These are phyloP conservation scores for Ricinus communis DNA, from an alignment of 345 rosid species.

Conservation along the genomic window DNA sequence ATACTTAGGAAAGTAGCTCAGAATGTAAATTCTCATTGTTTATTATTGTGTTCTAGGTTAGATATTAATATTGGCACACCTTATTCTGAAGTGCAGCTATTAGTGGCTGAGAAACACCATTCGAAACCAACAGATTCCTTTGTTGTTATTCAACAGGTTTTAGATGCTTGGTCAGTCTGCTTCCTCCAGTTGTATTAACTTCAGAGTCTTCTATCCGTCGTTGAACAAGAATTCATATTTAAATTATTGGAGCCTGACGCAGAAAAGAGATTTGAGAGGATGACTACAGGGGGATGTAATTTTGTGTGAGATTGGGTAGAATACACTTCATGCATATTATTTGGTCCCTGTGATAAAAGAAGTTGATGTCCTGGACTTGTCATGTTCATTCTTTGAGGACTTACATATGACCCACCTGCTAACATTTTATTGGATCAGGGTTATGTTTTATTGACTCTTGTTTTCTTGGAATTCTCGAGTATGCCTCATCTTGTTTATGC, in stretches of 20 bases:
- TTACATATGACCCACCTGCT: background rate
- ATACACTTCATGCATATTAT: background rate
- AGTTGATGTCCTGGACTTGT: background rate
- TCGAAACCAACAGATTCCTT: background rate
- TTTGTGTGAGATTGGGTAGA: background rate
- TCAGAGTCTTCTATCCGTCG: too few species aligned
- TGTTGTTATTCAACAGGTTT: slow-evolving; percentile 1
- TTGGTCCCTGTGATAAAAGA: background rate
- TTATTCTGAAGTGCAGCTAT: background rate
- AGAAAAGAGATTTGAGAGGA: background rate
- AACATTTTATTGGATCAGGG: background rate
- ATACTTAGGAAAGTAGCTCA: background rate
- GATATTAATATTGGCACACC: background rate
- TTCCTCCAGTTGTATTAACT: too few species aligned
- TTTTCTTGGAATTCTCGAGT: background rate
- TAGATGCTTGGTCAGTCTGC: background rate
- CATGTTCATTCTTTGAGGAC: background rate
- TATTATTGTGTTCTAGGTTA: background rate
- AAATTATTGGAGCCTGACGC: too few species aligned
- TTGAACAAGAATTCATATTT: too few species aligned
- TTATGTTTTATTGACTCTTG: background rate
- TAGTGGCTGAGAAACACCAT: background rate
- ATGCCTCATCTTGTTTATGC: background rate
- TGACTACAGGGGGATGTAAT: too few species aligned
- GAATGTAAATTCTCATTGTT: background rate